Base-by-base conservation (phyloP, 495 filamentous ascomycete genomes). In the Aspergillus incahuasiensis region DNA sequence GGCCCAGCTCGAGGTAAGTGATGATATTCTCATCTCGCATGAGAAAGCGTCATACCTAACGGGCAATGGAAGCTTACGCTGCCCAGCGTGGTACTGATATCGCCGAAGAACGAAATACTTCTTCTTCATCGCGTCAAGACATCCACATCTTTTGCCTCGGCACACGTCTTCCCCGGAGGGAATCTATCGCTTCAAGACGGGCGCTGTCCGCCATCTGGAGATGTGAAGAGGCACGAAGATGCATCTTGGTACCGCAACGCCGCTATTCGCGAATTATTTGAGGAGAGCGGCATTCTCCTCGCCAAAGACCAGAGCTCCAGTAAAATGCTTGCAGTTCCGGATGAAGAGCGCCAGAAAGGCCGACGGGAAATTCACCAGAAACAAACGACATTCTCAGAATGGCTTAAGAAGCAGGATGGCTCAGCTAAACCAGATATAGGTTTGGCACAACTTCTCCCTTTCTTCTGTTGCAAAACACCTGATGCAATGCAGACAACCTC, bases 161-260 rank as follows among this genome's bases (percentile, higher is more conserved):
- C 92, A 0, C 91, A 97, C 65, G 94, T 98, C 54, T 98, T 98
- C 62, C 94, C 94, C 0, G 94, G 94, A n/a, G 94, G 94, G 0
- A 91, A 94, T 58, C 73, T 95, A 7, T 87, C 87, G 0, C 49
- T 71, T 0, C 80, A 82, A 40, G 90, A 96, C 55, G 89, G 86
- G 7, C 57, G 70, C 0, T 75, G 84, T 24, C 82, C 83, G 6
- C 63, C 68, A 0, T 64, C 75, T 0, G 63, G 62, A 6, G 73
- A 77, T 34, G 57, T 63, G 0, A 66, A 67, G n/a, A 65, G 84
- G 12, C 89, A 95, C 66, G 65, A 77, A 6, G 90, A 95, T 65
- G 80, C 80, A 4, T 64, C 72, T 16, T 78, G 79, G 6, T 96
- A 96, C 61, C 75, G 91, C 11, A 68, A 87, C 13, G 91, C 84